Evolutionary conservation across 192 early-diverging fungal genomes (phyloP).

Genomic region (Dissophora globulifera): DNA sequence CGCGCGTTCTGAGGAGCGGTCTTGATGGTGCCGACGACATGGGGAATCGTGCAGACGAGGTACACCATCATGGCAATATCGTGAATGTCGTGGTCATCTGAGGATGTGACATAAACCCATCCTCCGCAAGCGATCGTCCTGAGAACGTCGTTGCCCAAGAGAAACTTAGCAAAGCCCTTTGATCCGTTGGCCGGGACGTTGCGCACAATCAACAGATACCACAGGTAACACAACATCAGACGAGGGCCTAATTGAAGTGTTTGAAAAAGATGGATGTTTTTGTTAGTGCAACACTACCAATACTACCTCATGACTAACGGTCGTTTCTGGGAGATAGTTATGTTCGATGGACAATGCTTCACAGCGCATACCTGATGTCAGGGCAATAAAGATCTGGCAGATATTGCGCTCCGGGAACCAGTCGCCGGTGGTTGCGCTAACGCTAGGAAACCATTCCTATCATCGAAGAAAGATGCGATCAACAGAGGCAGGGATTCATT

Average conservation of each 20-base stretch:
- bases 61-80: constrained; percentile 86
- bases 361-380: constrained; percentile 63
- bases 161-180: constrained; percentile 53
- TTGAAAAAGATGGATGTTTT: no score
- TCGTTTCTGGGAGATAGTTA: no score
- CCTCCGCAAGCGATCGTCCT: constrained; percentile 84
- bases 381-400: constrained; percentile 84
- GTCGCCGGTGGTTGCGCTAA: constrained; percentile 84
- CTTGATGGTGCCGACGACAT: constrained; percentile 72
- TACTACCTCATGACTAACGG: no score
- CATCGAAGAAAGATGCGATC: neutral
- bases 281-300: no score
- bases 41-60: constrained; percentile 79
- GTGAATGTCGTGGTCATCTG: constrained; percentile 82
- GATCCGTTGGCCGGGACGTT: constrained; percentile 51
- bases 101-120: constrained; percentile 86
- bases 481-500: no score
- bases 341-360: no score
- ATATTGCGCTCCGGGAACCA: constrained; percentile 78
- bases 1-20: constrained; percentile 57
- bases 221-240: constrained; percentile 59
- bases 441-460: constrained; percentile 84
- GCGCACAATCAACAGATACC: constrained; percentile 42
- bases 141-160: constrained; percentile 56
- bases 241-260: constrained; percentile 53